These are phyloP conservation scores for Choiromyces venosus DNA, from an alignment of 495 filamentous ascomycete species.

Conservation along the genomic window DNA sequence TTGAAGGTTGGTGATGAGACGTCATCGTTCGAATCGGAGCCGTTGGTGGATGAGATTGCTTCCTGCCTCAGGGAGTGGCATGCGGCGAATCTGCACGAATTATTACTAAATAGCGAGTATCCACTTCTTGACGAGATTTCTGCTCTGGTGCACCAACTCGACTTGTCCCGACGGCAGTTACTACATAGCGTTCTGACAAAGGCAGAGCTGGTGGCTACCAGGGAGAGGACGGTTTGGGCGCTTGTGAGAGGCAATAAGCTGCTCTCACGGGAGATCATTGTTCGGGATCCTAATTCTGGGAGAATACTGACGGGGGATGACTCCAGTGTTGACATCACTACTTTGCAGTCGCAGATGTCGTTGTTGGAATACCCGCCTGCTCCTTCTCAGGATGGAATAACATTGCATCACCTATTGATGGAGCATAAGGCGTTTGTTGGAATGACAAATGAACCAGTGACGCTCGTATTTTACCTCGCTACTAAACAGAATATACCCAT, in stretches of 20 bases:
- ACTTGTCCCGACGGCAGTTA: conserved; percentile 78
- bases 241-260: conserved; percentile 90
- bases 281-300: conserved; percentile 78
- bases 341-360: conserved; percentile 91
- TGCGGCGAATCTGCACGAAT: conserved; percentile 88
- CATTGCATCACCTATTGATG: conserved; percentile 77
- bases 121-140: conserved; percentile 72
- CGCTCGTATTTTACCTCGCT: conserved; percentile 73
- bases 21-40: conserved; percentile 77
- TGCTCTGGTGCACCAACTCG: conserved; percentile 68
- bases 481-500: conserved; percentile 63
- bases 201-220: conserved; percentile 66
- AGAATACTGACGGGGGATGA: conserved; percentile 85
- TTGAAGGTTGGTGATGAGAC: conserved; percentile 96
- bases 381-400: conserved; percentile 59
- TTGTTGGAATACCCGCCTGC: conserved; percentile 74
- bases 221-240: conserved; percentile 89
- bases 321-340: conserved; percentile 84
- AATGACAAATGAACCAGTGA: conserved; percentile 63
- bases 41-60: conserved; percentile 93
- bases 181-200: conserved; percentile 86
- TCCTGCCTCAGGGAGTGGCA: conserved; percentile 97
- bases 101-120: conserved; percentile 80
- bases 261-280: conserved; percentile 84
- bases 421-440: conserved; percentile 76